phyloP scores from a whole-genome alignment of 768 basidiomycete genomes.

The Dacryopinax primogenitus region DNA sequence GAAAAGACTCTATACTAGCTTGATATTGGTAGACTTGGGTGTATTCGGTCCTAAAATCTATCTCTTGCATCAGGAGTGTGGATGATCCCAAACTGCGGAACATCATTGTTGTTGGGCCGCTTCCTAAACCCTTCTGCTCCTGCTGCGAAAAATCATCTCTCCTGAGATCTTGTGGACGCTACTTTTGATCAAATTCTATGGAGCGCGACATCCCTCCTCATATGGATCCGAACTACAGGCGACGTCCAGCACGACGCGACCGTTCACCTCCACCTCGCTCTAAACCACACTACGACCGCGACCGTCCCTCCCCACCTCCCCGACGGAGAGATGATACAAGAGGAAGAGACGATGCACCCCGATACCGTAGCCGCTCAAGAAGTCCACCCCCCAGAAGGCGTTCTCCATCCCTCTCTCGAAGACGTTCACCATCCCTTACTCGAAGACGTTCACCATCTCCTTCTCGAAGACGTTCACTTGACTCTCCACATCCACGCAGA shows the following conservation, averaged over 20 bases:
- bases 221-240: background rate
- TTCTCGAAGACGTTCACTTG: background rate
- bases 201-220: background rate
- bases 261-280: background rate
- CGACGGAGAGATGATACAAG: background rate
- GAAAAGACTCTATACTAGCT: no score
- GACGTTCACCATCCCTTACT: background rate
- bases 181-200: background rate
- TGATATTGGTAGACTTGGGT: no score
- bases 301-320: background rate
- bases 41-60: no score
- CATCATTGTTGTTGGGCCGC: background rate
- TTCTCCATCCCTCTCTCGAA: background rate
- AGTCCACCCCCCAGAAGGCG: background rate
- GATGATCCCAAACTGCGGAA: no score
- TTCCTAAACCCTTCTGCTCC: no score
- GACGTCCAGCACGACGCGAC: background rate
- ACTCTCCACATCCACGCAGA: background rate
- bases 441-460: constrained; percentile 2
- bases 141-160: no score
- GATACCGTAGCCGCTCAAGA: background rate
- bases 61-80: no score
- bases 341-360: background rate
- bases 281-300: background rate
- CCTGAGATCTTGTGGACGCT: no score